Evolutionary conservation across 345 rosid genomes (phyloP).

Genomic region (Psidium friedrichsthalianum): DNA sequence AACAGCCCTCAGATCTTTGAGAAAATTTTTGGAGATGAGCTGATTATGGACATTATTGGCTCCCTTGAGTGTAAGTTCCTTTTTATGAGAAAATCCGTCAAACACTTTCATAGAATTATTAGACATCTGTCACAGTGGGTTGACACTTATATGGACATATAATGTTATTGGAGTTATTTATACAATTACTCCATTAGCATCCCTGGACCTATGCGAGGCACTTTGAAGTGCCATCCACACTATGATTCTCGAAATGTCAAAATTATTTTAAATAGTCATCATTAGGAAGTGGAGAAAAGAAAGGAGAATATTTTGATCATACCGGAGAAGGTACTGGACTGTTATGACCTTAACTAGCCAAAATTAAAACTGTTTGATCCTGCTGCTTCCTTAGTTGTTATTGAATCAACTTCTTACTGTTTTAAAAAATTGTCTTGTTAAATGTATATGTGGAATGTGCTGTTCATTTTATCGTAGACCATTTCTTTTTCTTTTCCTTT

Average conservation of each 20-base stretch:
- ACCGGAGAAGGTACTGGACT: background rate
- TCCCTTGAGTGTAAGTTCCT: slow-evolving; percentile 79
- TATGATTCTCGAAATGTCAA: background rate
- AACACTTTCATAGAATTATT: background rate
- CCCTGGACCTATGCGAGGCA: background rate
- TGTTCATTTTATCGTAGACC: background rate
- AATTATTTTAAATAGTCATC: background rate
- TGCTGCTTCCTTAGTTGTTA: background rate
- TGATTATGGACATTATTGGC: slow-evolving; percentile 81
- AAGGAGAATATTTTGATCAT: background rate
- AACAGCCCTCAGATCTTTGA: slow-evolving; percentile 72
- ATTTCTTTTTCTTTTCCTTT: background rate
- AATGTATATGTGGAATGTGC: background rate
- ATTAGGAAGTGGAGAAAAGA: background rate
- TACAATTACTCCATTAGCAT: background rate
- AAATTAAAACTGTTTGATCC: background rate
- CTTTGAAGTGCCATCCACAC: background rate
- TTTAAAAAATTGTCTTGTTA: background rate
- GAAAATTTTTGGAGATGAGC: slow-evolving; percentile 71
- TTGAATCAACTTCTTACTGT: background rate
- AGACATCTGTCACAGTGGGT: background rate
- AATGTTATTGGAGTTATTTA: background rate
- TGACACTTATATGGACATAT: background rate
- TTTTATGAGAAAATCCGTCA: background rate
- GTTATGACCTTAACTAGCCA: background rate